Evolutionary conservation across 1,284 basidiomycete genomes (phyloP).

Genomic region (Papiliotrema nemorosa): DNA sequence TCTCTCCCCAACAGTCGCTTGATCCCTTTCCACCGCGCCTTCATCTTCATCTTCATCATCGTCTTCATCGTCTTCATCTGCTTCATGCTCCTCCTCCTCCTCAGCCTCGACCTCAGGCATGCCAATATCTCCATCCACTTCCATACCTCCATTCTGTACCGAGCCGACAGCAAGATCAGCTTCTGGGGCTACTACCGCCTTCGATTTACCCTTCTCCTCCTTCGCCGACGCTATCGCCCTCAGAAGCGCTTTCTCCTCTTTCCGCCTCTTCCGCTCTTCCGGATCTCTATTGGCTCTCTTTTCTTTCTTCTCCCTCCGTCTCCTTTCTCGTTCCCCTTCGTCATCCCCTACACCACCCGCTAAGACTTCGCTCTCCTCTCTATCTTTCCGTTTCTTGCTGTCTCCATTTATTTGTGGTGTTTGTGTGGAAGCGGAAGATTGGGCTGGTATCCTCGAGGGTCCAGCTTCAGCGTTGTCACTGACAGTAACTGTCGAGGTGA

Average conservation of each 20-base stretch:
- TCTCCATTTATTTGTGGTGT: slow-evolving; percentile 6
- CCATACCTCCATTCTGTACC: too few relatives aligned
- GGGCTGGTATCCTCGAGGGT: slow-evolving; percentile 2
- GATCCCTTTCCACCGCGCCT: slow-evolving; percentile 16
- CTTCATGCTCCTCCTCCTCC: neutral
- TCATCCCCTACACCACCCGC: slow-evolving; percentile 21
- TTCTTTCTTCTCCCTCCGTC: slow-evolving; percentile 20
- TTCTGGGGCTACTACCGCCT: neutral
- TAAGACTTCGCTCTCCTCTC: slow-evolving; percentile 29
- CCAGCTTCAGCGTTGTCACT: slow-evolving; percentile 9
- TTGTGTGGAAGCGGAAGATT: neutral
- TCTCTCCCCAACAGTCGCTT: slow-evolving; percentile 10
- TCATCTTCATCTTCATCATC: slow-evolving; percentile 8
- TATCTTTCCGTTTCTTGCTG: slow-evolving; percentile 32
- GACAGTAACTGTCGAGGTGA: slow-evolving; percentile 3
- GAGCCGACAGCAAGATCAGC: neutral
- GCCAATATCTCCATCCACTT: neutral
- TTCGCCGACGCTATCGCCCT: slow-evolving; percentile 2
- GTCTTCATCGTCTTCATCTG: neutral
- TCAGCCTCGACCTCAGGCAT: neutral
- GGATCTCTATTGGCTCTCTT: slow-evolving; percentile 18
- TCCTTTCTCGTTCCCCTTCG: slow-evolving; percentile 19
- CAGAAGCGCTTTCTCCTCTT: slow-evolving; percentile 12
- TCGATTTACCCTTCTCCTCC: neutral
- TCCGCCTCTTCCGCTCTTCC: slow-evolving; percentile 15